These are phyloP conservation scores for Sporisorium scitamineum DNA, from an alignment of 1,284 basidiomycete species.

Conservation along the genomic window DNA sequence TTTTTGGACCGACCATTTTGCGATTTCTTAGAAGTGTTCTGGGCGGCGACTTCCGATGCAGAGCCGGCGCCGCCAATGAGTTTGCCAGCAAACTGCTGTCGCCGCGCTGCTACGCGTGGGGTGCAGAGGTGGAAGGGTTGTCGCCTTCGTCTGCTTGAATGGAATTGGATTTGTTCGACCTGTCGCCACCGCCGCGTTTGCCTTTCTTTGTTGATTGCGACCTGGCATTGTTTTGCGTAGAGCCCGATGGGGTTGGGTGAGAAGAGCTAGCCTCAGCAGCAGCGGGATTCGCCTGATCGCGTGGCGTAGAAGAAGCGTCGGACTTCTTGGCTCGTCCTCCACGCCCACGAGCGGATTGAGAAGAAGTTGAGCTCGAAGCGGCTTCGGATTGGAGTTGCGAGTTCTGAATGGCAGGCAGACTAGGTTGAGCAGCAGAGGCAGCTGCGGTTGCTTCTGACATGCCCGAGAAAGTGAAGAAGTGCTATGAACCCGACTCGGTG, in stretches of 20 bases:
- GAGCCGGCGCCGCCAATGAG: conserved; percentile 29
- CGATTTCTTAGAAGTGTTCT: conserved; percentile 9
- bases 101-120: conserved; percentile 28
- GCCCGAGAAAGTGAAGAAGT: not conserved
- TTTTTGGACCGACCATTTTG: conserved; percentile 33
- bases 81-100: conserved; percentile 56
- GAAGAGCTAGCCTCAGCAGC: not conserved
- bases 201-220: conserved; percentile 7
- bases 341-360: conserved; percentile 21
- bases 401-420: conserved; percentile 19
- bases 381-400: conserved; percentile 13
- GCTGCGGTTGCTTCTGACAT: conserved; percentile 29
- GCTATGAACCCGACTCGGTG: not conserved
- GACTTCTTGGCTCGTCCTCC: conserved; percentile 23
- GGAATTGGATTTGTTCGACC: conserved; percentile 13
- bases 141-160: not conserved
- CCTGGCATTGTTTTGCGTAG: conserved; percentile 1
- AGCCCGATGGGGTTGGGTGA: not conserved
- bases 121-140: not conserved
- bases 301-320: not conserved
- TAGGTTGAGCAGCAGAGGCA: conserved; percentile 11
- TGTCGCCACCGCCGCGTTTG: conserved; percentile 14
- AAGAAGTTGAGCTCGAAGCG: conserved; percentile 13
- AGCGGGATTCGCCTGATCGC: not conserved
- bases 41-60: not conserved